These are phyloP conservation scores for Paramecium tetraurelia DNA, from an alignment of 73 alveolate species.

Conservation along the genomic window DNA sequence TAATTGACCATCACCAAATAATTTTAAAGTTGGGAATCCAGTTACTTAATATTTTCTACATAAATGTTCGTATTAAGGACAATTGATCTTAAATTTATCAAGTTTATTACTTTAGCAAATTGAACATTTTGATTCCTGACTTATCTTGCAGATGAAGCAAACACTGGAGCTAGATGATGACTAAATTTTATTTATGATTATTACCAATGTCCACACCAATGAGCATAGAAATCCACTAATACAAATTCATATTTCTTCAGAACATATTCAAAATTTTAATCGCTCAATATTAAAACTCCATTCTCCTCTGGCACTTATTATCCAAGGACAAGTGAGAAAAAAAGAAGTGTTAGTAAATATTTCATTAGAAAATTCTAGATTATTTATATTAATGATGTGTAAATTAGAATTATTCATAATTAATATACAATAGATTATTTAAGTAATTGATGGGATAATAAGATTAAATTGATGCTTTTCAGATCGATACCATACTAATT, in stretches of 20 bases:
- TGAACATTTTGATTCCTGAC: neutral
- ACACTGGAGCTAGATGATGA: neutral
- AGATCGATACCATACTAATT: neutral
- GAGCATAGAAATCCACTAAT: constrained; percentile 16
- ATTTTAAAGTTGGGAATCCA: constrained; percentile 27
- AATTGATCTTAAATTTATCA: neutral
- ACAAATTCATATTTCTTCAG: constrained; percentile 12
- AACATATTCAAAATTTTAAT: neutral
- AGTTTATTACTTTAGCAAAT: constrained; percentile 29
- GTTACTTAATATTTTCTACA: neutral
- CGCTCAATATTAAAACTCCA: neutral
- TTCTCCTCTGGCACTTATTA: neutral
- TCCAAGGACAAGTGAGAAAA: neutral
- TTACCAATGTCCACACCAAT: constrained; percentile 49
- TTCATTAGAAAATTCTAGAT: constrained; percentile 30
- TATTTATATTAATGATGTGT: constrained; percentile 16
- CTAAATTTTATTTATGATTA: neutral
- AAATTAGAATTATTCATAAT: neutral
- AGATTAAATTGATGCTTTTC: neutral
- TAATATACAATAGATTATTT: neutral
- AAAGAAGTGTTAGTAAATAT: neutral
- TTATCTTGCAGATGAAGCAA: neutral
- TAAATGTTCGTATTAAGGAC: neutral
- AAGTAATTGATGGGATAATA: neutral
- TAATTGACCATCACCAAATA: neutral